Base-by-base conservation (phyloP, 257 asterid genomes). In the Nicotiana otophora region DNA sequence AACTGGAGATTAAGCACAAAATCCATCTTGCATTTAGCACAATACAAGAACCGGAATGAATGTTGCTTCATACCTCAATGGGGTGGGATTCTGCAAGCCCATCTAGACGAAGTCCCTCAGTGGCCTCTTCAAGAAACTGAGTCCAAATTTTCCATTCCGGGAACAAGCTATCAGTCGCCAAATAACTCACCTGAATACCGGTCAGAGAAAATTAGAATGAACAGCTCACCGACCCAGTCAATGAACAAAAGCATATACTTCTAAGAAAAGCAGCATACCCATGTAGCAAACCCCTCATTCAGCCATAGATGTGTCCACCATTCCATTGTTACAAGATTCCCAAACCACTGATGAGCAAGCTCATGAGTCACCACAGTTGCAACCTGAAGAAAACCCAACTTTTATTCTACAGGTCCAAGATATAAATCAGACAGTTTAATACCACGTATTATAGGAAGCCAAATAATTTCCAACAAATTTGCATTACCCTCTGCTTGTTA, bases 281-380 rank as follows among this genome's bases (percentile, higher is more conserved):
- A 95, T 84, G 98, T 93, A 55, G 98, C 98, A 67, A 95, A 95
- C 86, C 98, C 98, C 89, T 93, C 98, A 70, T 95, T 95, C 83
- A 95, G 87, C 98, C 98, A 93, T 77, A 95, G 87, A 89, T 95
- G 99, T 2, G 99, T 95, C 99, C 99, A 95, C 99, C 99, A 95
- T 87, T 95, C 98, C 99, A 95, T 95, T 26, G 98, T 95, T 81
- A 95, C 98, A 72, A 95, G 99, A 92, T 95, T 95, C 80, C 99
- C 99, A 88, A 95, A 93, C 99, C 99, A 95, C 90, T 95, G 98
- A 84, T 93, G 99, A 69, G 97, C 99, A 77, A 95, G 93, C 88
- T 95, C 99, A 87, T 95, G 99, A 84, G 98, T 97, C 80, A 95
- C 99, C 82, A 94, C 98, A 74, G 88, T 90, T 23, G 98, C 94